A percentile compares a stretch with the other conserved stretches of the same genome.
phyloP scores from a whole-genome alignment of 768 basidiomycete genomes.

The Boletus rubropictus region DNA sequence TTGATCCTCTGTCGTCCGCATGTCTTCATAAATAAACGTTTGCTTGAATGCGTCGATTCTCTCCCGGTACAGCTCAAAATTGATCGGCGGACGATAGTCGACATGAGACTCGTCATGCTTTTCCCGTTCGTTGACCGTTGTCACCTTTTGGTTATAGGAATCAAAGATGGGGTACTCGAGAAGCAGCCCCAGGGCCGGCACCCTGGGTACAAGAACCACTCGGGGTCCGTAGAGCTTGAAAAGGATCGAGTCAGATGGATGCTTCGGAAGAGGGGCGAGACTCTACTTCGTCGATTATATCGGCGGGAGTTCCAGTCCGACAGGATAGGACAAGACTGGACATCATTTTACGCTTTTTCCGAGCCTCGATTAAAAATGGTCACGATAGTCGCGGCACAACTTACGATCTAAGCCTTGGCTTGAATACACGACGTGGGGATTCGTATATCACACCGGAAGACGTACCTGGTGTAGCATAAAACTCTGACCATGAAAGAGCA shows the following conservation, averaged over 20 bases:
- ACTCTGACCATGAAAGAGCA: constrained; percentile 92
- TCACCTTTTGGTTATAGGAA: constrained; percentile 63
- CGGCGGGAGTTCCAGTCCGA: constrained; percentile 68
- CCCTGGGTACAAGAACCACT: constrained; percentile 84
- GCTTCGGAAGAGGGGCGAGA: neutral
- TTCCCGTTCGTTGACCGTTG: constrained; percentile 32
- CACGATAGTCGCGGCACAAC: constrained; percentile 6
- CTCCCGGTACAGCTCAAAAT: constrained; percentile 62
- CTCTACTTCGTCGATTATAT: constrained; percentile 67
- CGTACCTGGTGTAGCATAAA: constrained; percentile 98
- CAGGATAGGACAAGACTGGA: constrained; percentile 72
- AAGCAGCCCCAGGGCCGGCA: constrained; percentile 89
- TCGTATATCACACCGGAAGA: constrained; percentile 10
- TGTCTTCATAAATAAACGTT: constrained; percentile 76
- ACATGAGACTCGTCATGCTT: constrained; percentile 48
- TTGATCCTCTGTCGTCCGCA: constrained; percentile 79
- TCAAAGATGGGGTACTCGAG: constrained; percentile 84
- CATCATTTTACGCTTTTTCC: constrained; percentile 91
- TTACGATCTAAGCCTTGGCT: constrained; percentile 26
- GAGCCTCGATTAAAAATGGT: constrained; percentile 6
- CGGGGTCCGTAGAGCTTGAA: constrained; percentile 70
- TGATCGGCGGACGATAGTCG: constrained; percentile 66
- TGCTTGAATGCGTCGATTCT: constrained; percentile 80
- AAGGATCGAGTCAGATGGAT: neutral
- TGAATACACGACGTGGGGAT: constrained; percentile 20